phyloP scores from a whole-genome alignment of 163 green algal species.

The Chlamydomonas reinhardtii region DNA sequence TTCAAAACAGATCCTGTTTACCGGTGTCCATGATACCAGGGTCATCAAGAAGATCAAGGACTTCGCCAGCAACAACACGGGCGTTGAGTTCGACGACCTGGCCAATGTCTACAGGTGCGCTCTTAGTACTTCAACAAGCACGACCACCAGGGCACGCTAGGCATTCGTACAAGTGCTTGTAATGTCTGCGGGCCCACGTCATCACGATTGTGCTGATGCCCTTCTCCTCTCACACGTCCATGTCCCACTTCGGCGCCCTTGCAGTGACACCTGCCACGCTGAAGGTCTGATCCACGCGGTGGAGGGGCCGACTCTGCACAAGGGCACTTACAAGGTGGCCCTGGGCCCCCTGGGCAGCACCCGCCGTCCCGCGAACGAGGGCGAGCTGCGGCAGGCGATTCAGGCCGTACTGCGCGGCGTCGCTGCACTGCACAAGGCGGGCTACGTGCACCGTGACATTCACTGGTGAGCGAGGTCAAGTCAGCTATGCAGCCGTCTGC shows the following conservation, averaged over 20 bases:
- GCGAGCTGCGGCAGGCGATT: conserved; percentile 25
- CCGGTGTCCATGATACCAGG: neutral
- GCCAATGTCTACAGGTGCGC: conserved; percentile 13
- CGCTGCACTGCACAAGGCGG: conserved; percentile 10
- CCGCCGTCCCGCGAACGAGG: conserved; percentile 16
- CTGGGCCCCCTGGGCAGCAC: conserved; percentile 12
- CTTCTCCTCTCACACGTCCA: too few species aligned
- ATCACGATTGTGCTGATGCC: too few species aligned
- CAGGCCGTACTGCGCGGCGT: conserved; percentile 28
- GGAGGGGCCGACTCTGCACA: conserved; percentile 9
- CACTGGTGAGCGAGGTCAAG: conserved; percentile 22
- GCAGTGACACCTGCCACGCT: conserved; percentile 6
- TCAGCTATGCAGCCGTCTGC: conserved; percentile 1
- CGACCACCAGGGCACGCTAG: too few species aligned
- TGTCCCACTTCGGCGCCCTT: neutral
- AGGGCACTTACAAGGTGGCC: conserved; percentile 12
- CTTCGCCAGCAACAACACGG: conserved; percentile 38
- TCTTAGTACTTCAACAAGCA: too few species aligned
- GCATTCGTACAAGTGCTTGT: neutral
- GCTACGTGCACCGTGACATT: conserved; percentile 29
- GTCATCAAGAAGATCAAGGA: conserved; percentile 23
- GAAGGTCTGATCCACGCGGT: conserved; percentile 13
- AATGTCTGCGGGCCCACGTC: too few species aligned
- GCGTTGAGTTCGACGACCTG: conserved; percentile 21
- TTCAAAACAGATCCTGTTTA: conserved; percentile 11